These are phyloP conservation scores for Sicyos baderoa DNA, from an alignment of 306 rosid species.

Conservation along the genomic window DNA sequence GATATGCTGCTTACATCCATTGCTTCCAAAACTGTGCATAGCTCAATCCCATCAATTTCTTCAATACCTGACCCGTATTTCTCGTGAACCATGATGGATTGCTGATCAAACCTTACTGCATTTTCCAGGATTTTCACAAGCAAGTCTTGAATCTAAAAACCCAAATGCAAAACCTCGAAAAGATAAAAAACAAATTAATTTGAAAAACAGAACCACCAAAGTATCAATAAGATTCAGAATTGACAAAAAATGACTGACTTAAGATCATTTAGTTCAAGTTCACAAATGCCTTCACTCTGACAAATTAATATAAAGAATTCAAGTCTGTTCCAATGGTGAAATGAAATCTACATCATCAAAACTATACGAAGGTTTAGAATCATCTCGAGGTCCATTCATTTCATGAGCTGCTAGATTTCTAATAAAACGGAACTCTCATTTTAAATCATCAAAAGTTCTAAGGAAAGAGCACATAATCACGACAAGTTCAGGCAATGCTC, in stretches of 20 bases:
- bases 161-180: constrained; percentile 82
- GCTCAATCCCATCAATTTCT: constrained; percentile 32
- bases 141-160: constrained; percentile 91
- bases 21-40: constrained; percentile 64
- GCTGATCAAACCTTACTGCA: constrained; percentile 64
- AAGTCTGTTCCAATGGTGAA: background rate
- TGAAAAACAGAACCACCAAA: background rate
- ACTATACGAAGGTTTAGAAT: background rate
- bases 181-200: constrained; percentile 41
- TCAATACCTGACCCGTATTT: constrained; percentile 26
- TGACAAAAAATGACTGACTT: background rate
- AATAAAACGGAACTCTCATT: background rate
- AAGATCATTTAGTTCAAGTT: background rate
- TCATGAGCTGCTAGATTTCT: background rate
- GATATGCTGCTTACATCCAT: constrained; percentile 71
- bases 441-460: background rate
- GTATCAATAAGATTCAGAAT: background rate
- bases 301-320: background rate
- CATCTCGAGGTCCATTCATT: background rate
- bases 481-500: background rate
- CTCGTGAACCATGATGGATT: constrained; percentile 45
- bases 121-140: constrained; percentile 64
- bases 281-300: background rate
- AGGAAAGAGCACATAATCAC: background rate
- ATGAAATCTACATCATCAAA: background rate